Base-by-base conservation (phyloP, 768 basidiomycete species). In the Amanita subjunquillea region DNA sequence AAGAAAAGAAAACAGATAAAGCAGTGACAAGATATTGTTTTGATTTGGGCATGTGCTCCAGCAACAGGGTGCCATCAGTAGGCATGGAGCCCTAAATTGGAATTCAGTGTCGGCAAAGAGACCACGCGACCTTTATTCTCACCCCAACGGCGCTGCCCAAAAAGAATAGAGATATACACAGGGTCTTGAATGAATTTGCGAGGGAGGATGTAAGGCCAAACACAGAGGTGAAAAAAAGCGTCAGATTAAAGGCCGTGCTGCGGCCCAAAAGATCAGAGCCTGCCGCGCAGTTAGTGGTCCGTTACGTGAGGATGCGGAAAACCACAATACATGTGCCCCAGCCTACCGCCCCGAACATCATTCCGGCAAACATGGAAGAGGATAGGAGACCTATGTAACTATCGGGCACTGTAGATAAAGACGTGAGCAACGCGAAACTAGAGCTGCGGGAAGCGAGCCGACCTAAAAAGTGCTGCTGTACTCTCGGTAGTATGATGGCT, bases 71-170 rank as follows among this genome's bases (percentile, higher is more conserved):
- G 5, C 94, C 93, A 58, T 97, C 95, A 0, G 94, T 98, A 1
- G 94, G 94, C 91, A 97, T 95, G 40, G 91, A 85, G 38, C 93
- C 86, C 90, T 93, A 46, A 17, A 38, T 32, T 34, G 25, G 22
- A 38, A 45, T 20, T 43, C 32, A 38, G 50, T 29, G 30, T 44
- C 42, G 34, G 30, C 29, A 6, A 32, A 20, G 42, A 12, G 20
- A 48, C 32, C 37, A 53, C 40, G 32, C n/a, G 20, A 42, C 17
- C 13, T 10, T 15, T n/a, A 38, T 37, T 69, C 83, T 67, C 68
- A 90, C 94, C 50, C 95, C 96, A 5, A 99, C 91, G 6, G 94
- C 87, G 51, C 85, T 94, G 3, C 96, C 95, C 0, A 99, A 75
- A 41, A 91, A 74, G 65, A 98, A 97, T 3, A 96, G 73, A 5